These are phyloP conservation scores for Nothophoma quercina DNA, from an alignment of 2,329 filamentous ascomycete genomes.

Conservation along the genomic window DNA sequence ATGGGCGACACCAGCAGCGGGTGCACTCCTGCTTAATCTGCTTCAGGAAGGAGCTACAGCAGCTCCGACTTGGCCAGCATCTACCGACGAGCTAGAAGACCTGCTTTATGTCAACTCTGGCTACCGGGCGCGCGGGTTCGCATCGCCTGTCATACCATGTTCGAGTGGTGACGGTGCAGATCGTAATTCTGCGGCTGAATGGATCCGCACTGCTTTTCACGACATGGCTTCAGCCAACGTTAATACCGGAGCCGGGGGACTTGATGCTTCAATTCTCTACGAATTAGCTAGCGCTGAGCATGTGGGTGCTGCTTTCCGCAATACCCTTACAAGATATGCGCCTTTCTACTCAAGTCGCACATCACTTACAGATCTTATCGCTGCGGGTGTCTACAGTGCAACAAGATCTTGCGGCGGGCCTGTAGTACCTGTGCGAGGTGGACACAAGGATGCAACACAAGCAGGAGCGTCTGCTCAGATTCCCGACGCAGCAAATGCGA, in stretches of 20 bases:
- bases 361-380: slow-evolving; percentile 65
- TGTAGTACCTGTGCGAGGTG: slow-evolving; percentile 60
- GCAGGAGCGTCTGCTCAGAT: slow-evolving; percentile 60
- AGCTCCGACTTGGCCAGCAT: slow-evolving; percentile 67
- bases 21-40: slow-evolving; percentile 16
- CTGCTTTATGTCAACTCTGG: slow-evolving; percentile 67
- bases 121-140: slow-evolving; percentile 63
- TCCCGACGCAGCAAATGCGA: slow-evolving; percentile 65
- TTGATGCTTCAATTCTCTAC: slow-evolving; percentile 68
- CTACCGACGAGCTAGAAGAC: slow-evolving; percentile 68
- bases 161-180: slow-evolving; percentile 54
- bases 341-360: slow-evolving; percentile 61
- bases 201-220: slow-evolving; percentile 68
- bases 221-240: slow-evolving; percentile 66
- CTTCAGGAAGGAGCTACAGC: slow-evolving; percentile 39
- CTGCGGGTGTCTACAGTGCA: slow-evolving; percentile 65
- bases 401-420: slow-evolving; percentile 68
- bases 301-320: slow-evolving; percentile 61
- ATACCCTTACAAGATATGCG: slow-evolving; percentile 55
- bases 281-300: slow-evolving; percentile 66
- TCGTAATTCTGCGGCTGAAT: slow-evolving; percentile 67
- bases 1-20: slow-evolving; percentile 4
- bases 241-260: slow-evolving; percentile 59
- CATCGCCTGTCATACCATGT: slow-evolving; percentile 65
- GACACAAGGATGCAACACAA: slow-evolving; percentile 62